These are phyloP conservation scores for Psidium guajava DNA, from an alignment of 345 rosid genomes.

Conservation along the genomic window DNA sequence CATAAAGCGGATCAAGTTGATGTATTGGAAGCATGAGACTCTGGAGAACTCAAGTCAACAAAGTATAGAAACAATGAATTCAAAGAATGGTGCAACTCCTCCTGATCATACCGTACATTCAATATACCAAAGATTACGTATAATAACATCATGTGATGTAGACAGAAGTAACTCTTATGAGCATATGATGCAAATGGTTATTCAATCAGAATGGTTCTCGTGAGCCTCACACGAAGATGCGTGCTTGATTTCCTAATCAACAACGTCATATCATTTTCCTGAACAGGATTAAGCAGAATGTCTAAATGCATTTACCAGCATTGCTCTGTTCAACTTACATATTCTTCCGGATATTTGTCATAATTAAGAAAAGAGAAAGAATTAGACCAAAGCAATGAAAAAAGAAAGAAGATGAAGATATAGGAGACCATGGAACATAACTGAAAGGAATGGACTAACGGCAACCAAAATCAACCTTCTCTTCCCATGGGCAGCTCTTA, in stretches of 20 bases:
- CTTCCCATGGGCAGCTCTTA: not conserved
- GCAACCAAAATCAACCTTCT: not conserved
- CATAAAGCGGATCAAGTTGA: not conserved
- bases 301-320: not conserved
- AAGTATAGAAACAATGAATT: not conserved
- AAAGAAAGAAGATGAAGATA: not conserved
- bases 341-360: not conserved
- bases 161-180: too few species aligned
- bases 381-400: not conserved
- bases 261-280: not conserved
- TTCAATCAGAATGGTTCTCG: not conserved
- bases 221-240: not conserved
- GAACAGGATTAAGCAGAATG: not conserved
- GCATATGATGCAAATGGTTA: not conserved
- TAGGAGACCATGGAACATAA: not conserved
- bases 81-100: not conserved
- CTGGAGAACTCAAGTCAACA: not conserved
- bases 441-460: not conserved
- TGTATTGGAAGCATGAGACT: not conserved
- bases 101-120: not conserved
- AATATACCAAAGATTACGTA: not conserved
- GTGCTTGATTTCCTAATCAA: not conserved
- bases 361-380: not conserved
- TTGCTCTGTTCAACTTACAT: not conserved
- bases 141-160: not conserved